Evolutionary conservation across 2,329 filamentous ascomycete species (phyloP).

Genomic region (Neophaeococcomyces aloes): DNA sequence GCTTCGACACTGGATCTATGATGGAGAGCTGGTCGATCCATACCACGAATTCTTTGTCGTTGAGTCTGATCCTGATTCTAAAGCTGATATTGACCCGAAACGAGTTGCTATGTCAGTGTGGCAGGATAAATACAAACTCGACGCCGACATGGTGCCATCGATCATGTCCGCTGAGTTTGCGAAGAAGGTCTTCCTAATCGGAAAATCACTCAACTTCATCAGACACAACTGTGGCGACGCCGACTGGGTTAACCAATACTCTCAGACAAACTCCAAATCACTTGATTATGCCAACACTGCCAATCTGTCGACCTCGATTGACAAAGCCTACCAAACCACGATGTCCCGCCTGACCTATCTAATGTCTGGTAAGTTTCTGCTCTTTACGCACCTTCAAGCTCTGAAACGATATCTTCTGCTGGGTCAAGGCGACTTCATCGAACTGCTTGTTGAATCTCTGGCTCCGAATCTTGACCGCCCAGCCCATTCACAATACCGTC

Average conservation of each 20-base stretch:
- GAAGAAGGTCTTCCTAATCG: conserved; percentile 92
- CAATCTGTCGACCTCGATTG: conserved; percentile 83
- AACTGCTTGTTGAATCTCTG: conserved; percentile 90
- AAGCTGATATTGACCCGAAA: conserved; percentile 40
- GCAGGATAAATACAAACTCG: conserved; percentile 93
- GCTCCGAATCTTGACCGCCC: conserved; percentile 87
- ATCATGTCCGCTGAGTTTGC: conserved; percentile 92
- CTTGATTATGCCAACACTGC: conserved; percentile 77
- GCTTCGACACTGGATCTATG: conserved; percentile 92
- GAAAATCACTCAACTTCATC: conserved; percentile 97
- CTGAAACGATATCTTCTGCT: conserved; percentile 91
- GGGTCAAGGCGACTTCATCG: conserved; percentile 94
- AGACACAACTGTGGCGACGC: conserved; percentile 89
- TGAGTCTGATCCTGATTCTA: conserved; percentile 55
- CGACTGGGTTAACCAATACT: conserved; percentile 91
- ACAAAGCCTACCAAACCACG: conserved; percentile 93
- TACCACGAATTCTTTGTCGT: conserved; percentile 92
- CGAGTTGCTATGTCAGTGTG: conserved; percentile 72
- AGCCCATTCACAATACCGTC: conserved; percentile 91
- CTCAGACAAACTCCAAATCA: conserved; percentile 83
- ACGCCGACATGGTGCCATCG: conserved; percentile 75
- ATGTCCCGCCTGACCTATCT: conserved; percentile 90
- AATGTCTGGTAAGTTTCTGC: conserved; percentile 89
- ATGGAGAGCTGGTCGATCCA: conserved; percentile 93
- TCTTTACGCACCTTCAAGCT: conserved; percentile 84